phyloP scores from a whole-genome alignment of 345 rosid genomes.

The Odontarrhena argentea region DNA sequence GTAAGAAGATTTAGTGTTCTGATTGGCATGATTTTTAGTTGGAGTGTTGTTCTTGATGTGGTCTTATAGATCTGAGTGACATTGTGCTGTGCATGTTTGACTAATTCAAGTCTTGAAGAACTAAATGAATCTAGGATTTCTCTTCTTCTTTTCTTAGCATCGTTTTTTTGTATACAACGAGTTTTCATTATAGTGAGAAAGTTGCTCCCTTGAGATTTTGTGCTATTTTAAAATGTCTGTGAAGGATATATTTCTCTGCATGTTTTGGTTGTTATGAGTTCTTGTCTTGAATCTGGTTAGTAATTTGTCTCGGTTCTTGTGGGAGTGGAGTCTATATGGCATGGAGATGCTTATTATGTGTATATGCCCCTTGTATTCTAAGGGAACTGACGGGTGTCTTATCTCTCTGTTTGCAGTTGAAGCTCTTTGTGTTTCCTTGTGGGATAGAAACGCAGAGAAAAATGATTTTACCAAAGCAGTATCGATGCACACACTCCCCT shows the following conservation, averaged over 20 bases:
- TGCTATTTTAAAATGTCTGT: slow-evolving; percentile 10
- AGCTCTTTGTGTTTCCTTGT: slow-evolving; percentile 20
- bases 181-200: slow-evolving; percentile 8
- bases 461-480: slow-evolving; percentile 86
- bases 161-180: not conserved
- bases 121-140: not conserved
- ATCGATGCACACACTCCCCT: slow-evolving; percentile 91
- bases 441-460: slow-evolving; percentile 21
- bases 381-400: slow-evolving; percentile 12
- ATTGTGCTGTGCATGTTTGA: slow-evolving; percentile 24
- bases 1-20: not conserved
- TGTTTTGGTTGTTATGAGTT: slow-evolving; percentile 1
- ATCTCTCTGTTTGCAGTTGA: slow-evolving; percentile 10
- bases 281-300: slow-evolving; percentile 1
- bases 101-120: not conserved
- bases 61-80: slow-evolving; percentile 33
- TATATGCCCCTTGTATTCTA: not conserved
- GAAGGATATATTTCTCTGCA: not conserved
- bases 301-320: slow-evolving; percentile 5
- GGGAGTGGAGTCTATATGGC: not conserved
- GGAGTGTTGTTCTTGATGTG: slow-evolving; percentile 8
- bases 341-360: not conserved
- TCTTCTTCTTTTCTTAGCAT: not conserved
- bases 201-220: slow-evolving; percentile 8
- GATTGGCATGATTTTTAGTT: not conserved